Evolutionary conservation across 805 yeast species (phyloP).

Genomic region (Candida sakaeoensis): DNA sequence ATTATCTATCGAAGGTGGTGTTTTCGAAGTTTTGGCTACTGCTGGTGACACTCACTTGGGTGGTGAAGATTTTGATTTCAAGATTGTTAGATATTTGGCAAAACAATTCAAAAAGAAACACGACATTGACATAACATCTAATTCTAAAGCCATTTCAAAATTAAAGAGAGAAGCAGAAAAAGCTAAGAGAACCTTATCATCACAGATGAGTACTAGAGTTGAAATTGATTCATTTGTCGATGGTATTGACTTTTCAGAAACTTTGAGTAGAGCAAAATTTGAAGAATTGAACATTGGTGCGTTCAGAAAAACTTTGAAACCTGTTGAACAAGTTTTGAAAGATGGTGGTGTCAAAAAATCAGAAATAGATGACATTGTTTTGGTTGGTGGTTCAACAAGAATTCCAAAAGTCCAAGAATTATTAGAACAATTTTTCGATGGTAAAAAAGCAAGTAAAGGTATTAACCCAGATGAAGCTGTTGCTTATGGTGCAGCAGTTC

Average conservation of each 20-base stretch:
- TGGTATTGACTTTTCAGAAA: constrained; percentile 93
- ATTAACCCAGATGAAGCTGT: constrained; percentile 99
- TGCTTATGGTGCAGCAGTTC: constrained; percentile 99
- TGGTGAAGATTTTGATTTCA: constrained; percentile 94
- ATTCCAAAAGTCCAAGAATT: constrained; percentile 97
- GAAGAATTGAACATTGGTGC: constrained; percentile 92
- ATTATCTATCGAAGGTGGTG: constrained; percentile 84
- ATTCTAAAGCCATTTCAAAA: constrained; percentile 85
- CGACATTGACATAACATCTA: constrained; percentile 74
- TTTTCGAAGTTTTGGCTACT: constrained; percentile 88
- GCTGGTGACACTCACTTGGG: constrained; percentile 97
- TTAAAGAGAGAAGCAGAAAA: constrained; percentile 96
- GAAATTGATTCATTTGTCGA: constrained; percentile 94
- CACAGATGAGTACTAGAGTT: constrained; percentile 92
- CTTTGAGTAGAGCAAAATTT: constrained; percentile 94
- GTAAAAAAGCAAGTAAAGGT: constrained; percentile 95
- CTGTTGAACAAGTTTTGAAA: constrained; percentile 92
- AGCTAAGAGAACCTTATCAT: constrained; percentile 94
- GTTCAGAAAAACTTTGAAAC: constrained; percentile 91
- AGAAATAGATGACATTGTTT: constrained; percentile 89
- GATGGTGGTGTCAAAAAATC: constrained; percentile 86
- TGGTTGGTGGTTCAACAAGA: constrained; percentile 99
- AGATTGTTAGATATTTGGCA: constrained; percentile 82
- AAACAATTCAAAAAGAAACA: constrained; percentile 95
- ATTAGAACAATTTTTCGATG: constrained; percentile 84